phyloP scores from a whole-genome alignment of 1,284 basidiomycete species.

The Psilocybe mexicana region DNA sequence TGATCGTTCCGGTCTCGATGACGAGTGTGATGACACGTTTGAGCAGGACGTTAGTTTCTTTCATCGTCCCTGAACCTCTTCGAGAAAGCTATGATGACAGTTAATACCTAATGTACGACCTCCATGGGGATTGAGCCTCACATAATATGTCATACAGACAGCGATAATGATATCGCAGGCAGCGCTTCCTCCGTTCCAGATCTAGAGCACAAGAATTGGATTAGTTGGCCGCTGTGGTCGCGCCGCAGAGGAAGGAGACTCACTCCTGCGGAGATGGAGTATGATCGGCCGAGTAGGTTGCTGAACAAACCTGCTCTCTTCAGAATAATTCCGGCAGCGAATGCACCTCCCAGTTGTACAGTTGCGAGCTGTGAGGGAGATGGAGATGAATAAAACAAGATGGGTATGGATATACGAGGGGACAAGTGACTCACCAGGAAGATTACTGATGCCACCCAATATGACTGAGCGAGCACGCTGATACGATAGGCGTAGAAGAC shows the following conservation, averaged over 20 bases:
- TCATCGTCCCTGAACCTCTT: slow-evolving; percentile 3
- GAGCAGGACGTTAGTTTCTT: slow-evolving; percentile 5
- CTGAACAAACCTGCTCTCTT: slow-evolving; percentile 13
- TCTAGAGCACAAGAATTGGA: slow-evolving; percentile 7
- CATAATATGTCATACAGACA: slow-evolving; percentile 26
- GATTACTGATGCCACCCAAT: slow-evolving; percentile 14
- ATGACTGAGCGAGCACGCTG: slow-evolving; percentile 19
- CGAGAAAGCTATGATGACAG: slow-evolving; percentile 1
- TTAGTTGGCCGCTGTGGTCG: not conserved
- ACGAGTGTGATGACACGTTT: slow-evolving; percentile 7
- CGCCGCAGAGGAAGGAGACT: not conserved
- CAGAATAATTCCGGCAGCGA: slow-evolving; percentile 11
- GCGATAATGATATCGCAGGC: slow-evolving; percentile 26
- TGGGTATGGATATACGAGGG: not conserved
- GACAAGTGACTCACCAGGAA: slow-evolving; percentile 12
- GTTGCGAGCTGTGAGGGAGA: slow-evolving; percentile 14
- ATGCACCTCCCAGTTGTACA: slow-evolving; percentile 16
- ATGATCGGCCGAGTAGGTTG: slow-evolving; percentile 3
- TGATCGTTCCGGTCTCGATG: slow-evolving; percentile 9
- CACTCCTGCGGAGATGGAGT: slow-evolving; percentile 14
- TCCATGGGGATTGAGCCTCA: not conserved
- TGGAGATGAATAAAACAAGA: too few relatives aligned
- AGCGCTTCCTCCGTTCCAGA: slow-evolving; percentile 25
- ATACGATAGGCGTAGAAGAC: slow-evolving; percentile 26
- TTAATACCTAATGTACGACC: not conserved